Evolutionary conservation across 2,329 filamentous ascomycete genomes (phyloP).

Genomic region (Cadophora malorum): DNA sequence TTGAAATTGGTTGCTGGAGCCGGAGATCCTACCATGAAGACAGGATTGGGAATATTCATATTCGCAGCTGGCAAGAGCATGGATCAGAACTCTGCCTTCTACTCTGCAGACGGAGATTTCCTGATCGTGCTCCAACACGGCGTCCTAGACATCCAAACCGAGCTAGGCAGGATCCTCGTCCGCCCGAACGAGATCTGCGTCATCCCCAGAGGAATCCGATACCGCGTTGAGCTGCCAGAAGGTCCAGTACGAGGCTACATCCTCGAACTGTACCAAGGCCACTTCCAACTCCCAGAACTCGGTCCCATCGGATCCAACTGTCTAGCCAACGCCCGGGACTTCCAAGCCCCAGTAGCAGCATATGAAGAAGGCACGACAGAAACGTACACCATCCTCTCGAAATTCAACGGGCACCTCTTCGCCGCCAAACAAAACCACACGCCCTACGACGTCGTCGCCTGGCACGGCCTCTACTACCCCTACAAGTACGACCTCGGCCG

Average conservation of each 20-base stretch:
- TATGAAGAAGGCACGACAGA: slow-evolving; percentile 64
- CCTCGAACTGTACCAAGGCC: slow-evolving; percentile 75
- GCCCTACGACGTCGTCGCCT: slow-evolving; percentile 80
- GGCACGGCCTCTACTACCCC: slow-evolving; percentile 82
- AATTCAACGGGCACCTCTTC: slow-evolving; percentile 73
- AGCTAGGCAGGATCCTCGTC: slow-evolving; percentile 76
- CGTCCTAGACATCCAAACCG: slow-evolving; percentile 76
- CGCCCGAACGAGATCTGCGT: slow-evolving; percentile 80
- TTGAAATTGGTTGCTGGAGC: slow-evolving; percentile 74
- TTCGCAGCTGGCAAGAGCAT: slow-evolving; percentile 83
- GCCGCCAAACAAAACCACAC: slow-evolving; percentile 70
- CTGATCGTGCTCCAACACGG: slow-evolving; percentile 79
- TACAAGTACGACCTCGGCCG: slow-evolving; percentile 83
- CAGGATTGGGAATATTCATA: slow-evolving; percentile 79
- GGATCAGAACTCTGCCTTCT: slow-evolving; percentile 76
- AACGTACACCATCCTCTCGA: slow-evolving; percentile 61
- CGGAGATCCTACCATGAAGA: slow-evolving; percentile 80
- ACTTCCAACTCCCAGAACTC: slow-evolving; percentile 74
- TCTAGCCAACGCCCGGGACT: slow-evolving; percentile 78
- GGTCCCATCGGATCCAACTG: slow-evolving; percentile 77
- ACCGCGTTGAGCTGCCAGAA: slow-evolving; percentile 70
- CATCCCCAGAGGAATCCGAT: slow-evolving; percentile 76
- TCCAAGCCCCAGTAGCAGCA: slow-evolving; percentile 72
- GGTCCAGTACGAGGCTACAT: slow-evolving; percentile 75
- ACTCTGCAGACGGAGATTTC: slow-evolving; percentile 82